phyloP scores from a whole-genome alignment of 2,329 filamentous ascomycete species.

The Alternaria brassicicola region DNA sequence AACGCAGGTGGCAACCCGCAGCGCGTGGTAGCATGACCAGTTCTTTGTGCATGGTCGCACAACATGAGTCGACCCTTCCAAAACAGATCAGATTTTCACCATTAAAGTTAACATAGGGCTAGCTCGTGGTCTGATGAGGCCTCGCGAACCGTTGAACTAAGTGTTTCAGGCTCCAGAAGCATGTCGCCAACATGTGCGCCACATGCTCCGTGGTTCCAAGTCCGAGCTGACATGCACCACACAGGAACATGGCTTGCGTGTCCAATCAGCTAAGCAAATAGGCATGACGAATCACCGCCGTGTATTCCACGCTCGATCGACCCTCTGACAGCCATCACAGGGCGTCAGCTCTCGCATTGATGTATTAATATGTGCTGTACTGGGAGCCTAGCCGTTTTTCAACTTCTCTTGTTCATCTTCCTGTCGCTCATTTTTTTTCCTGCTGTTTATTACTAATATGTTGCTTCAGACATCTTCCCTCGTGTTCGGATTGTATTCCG shows the following conservation, averaged over 20 bases:
- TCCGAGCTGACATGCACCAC: neutral
- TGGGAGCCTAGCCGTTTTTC: neutral
- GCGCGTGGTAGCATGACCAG: neutral
- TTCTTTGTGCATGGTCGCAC: neutral
- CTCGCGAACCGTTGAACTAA: neutral
- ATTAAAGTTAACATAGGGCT: neutral
- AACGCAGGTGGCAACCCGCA: neutral
- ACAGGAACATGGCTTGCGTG: neutral
- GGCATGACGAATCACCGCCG: constrained; percentile 2
- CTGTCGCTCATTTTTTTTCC: neutral
- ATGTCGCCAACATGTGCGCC: constrained; percentile 3
- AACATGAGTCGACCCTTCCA: neutral
- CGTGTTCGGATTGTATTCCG: constrained; percentile 4
- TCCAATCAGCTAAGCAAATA: neutral
- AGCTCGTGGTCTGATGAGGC: neutral
- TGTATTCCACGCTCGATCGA: neutral
- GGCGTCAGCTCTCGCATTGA: neutral
- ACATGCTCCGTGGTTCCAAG: neutral
- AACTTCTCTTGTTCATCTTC: neutral
- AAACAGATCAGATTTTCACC: neutral
- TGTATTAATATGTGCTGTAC: constrained; percentile 1
- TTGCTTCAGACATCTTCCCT: neutral
- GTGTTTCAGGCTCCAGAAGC: neutral
- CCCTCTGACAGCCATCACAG: neutral
- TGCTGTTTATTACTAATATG: neutral